phyloP scores from a whole-genome alignment of 2,329 filamentous ascomycete genomes.

The Epichloe festucae region DNA sequence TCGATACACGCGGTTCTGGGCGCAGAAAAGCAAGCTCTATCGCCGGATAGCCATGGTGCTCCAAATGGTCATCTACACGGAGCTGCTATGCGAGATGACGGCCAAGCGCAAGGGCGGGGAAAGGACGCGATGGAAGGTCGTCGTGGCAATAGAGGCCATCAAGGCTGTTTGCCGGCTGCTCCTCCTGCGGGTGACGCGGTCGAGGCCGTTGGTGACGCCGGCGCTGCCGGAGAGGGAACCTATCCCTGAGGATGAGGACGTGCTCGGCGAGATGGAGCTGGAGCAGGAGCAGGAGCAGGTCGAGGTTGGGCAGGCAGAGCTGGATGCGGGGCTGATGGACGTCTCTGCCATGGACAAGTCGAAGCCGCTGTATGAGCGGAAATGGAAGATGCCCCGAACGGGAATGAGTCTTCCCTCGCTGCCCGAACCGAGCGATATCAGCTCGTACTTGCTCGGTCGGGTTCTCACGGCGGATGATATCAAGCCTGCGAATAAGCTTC shows the following conservation, averaged over 20 bases:
- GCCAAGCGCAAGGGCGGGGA: slow-evolving; percentile 76
- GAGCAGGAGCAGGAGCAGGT: slow-evolving; percentile 18
- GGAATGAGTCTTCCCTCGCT: slow-evolving; percentile 74
- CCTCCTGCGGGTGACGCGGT: slow-evolving; percentile 70
- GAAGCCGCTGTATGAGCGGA: slow-evolving; percentile 33
- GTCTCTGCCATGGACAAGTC: slow-evolving; percentile 9
- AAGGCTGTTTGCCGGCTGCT: slow-evolving; percentile 78
- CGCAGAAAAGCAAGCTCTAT: slow-evolving; percentile 54
- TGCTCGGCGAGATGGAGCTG: slow-evolving; percentile 28
- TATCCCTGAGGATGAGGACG: slow-evolving; percentile 44
- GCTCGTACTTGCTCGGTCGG: slow-evolving; percentile 74
- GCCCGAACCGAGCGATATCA: slow-evolving; percentile 70
- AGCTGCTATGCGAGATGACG: slow-evolving; percentile 95
- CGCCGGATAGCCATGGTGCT: slow-evolving; percentile 68
- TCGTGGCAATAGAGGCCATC: slow-evolving; percentile 71
- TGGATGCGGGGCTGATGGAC: slow-evolving; percentile 29
- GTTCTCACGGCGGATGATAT: slow-evolving; percentile 94
- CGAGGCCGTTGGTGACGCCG: slow-evolving; percentile 69
- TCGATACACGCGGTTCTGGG: slow-evolving; percentile 57
- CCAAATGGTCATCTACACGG: slow-evolving; percentile 87
- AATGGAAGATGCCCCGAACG: slow-evolving; percentile 92
- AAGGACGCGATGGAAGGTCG: slow-evolving; percentile 69
- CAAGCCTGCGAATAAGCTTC: slow-evolving; percentile 73
- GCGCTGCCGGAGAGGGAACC: slow-evolving; percentile 76
- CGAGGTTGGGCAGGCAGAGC: slow-evolving; percentile 27